These are phyloP conservation scores for Mycosphaerella sp. DNA, from an alignment of 2,329 filamentous ascomycete species.

Conservation along the genomic window DNA sequence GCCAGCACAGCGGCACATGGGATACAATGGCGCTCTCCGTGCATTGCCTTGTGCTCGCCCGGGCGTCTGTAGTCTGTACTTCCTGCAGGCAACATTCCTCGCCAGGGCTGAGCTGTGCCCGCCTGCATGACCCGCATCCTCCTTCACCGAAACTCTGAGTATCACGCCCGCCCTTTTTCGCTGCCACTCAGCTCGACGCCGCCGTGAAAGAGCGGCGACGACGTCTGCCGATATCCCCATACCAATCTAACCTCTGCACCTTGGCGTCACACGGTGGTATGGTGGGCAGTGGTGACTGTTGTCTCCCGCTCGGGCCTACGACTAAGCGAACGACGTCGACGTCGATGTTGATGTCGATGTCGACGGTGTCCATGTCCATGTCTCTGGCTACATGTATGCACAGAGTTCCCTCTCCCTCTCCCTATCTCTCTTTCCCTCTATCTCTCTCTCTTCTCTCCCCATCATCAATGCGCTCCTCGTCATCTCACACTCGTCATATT, in stretches of 20 bases:
- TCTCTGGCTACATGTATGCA: not conserved
- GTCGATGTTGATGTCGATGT: not conserved
- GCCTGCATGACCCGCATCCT: conserved; percentile 2
- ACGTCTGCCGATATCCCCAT: not conserved
- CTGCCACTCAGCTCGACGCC: not conserved
- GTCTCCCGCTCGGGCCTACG: conserved; percentile 9
- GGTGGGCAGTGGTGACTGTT: too few relatives aligned
- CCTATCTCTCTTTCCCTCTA: too few relatives aligned
- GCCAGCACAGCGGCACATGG: not conserved
- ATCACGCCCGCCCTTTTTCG: conserved; percentile 2
- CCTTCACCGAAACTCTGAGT: conserved; percentile 13
- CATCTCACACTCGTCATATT: not conserved
- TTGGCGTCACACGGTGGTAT: not conserved
- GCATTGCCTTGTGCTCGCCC: not conserved
- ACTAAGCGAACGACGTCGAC: conserved; percentile 11
- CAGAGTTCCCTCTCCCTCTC: conserved; percentile 2
- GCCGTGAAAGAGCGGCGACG: conserved; percentile 11
- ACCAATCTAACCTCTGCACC: conserved; percentile 14
- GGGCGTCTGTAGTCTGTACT: not conserved
- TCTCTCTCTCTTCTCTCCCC: too few relatives aligned
- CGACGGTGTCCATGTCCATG: too few relatives aligned
- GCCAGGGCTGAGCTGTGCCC: conserved; percentile 5
- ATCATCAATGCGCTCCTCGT: conserved; percentile 4
- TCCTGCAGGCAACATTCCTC: not conserved
- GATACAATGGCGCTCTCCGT: not conserved